Evolutionary conservation across 257 asterid genomes (phyloP).

Genomic region (Solanum medicagineum): DNA sequence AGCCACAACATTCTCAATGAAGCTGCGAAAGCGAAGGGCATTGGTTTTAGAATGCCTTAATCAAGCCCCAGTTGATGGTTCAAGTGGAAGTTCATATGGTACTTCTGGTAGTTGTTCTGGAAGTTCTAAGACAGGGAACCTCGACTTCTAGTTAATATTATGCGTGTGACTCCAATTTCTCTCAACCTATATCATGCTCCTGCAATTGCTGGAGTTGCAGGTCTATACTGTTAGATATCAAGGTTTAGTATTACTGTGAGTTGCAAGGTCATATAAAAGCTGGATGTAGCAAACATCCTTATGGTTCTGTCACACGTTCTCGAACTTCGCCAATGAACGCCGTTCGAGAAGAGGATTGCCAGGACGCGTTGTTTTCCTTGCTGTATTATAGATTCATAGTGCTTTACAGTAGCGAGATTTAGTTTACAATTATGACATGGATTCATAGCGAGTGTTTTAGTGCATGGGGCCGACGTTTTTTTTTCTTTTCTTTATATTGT

Average conservation of each 20-base stretch:
- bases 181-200: neutral
- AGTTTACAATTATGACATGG: neutral
- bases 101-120: constrained; percentile 68
- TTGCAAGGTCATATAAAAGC: neutral
- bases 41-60: constrained; percentile 65
- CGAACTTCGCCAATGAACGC: neutral
- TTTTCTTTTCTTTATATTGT: neutral
- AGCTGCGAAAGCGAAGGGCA: constrained; percentile 60
- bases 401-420: neutral
- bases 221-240: neutral
- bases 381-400: neutral
- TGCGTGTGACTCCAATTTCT: neutral
- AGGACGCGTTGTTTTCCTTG: neutral
- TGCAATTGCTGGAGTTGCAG: neutral
- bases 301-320: neutral
- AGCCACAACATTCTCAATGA: constrained; percentile 78
- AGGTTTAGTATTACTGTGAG: neutral
- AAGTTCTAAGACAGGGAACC: constrained; percentile 48
- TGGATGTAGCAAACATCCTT: neutral
- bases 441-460: neutral
- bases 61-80: constrained; percentile 96
- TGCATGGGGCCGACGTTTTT: neutral
- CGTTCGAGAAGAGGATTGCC: neutral
- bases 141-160: constrained; percentile 49
- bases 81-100: constrained; percentile 70